phyloP scores from a whole-genome alignment of 768 basidiomycete species.

The Serendipita sp. region DNA sequence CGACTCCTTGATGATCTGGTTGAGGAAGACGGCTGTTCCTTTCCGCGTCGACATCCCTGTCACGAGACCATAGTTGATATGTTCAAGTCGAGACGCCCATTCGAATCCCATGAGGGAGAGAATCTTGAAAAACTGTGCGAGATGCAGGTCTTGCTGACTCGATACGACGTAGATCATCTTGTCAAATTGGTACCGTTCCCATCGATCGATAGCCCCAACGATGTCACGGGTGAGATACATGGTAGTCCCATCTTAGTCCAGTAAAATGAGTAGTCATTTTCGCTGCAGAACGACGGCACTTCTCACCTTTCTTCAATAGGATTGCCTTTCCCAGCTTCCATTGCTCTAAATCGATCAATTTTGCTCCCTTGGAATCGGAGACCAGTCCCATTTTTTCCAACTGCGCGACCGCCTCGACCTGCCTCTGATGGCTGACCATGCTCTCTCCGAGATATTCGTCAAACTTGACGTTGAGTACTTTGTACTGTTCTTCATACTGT shows the following conservation, averaged over 20 bases:
- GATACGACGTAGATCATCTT: constrained; percentile 91
- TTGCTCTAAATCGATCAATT: constrained; percentile 73
- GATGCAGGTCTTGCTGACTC: constrained; percentile 73
- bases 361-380: constrained; percentile 61
- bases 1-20: constrained; percentile 84
- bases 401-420: constrained; percentile 51
- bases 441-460: constrained; percentile 90
- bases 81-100: constrained; percentile 70
- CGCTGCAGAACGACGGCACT: too few relatives aligned
- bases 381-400: constrained; percentile 62
- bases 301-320: constrained; percentile 67
- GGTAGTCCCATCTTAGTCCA: constrained; percentile 82
- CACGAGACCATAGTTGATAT: constrained; percentile 85
- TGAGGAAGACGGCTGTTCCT: constrained; percentile 88
- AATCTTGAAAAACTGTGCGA: constrained; percentile 87
- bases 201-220: constrained; percentile 82
- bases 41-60: constrained; percentile 90
- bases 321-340: constrained; percentile 89
- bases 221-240: constrained; percentile 95
- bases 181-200: constrained; percentile 80
- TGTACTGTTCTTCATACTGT: constrained; percentile 81
- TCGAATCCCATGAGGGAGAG: constrained; percentile 78
- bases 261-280: too few relatives aligned
- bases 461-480: constrained; percentile 75
- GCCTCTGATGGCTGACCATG: constrained; percentile 54